These are phyloP conservation scores for Mrakia frigida DNA, from an alignment of 768 basidiomycete genomes.

Conservation along the genomic window DNA sequence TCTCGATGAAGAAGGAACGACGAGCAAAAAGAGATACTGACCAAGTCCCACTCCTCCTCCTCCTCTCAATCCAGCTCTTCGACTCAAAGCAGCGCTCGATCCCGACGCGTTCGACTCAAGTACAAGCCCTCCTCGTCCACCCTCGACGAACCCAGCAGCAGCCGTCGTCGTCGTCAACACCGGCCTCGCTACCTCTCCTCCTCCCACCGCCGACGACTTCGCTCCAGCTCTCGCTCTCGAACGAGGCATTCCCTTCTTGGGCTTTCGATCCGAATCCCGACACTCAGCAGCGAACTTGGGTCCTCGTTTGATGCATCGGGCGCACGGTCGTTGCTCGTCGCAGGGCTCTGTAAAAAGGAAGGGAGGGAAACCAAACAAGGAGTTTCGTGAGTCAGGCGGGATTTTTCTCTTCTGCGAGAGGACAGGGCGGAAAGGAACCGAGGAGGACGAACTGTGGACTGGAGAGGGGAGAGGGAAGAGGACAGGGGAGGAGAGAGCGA, in stretches of 20 bases:
- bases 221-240: not conserved
- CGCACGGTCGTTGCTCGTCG: slow-evolving; percentile 10
- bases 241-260: slow-evolving; percentile 4
- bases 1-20: not conserved
- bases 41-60: not conserved
- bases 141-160: not conserved
- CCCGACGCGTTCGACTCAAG: not conserved
- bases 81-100: not conserved
- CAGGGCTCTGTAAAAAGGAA: slow-evolving; percentile 4
- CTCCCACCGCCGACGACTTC: not conserved
- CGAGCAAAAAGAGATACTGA: not conserved
- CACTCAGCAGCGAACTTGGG: slow-evolving; percentile 9
- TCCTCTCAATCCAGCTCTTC: not conserved
- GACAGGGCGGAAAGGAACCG: not conserved
- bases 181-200: not conserved
- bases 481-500: not conserved
- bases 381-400: not conserved
- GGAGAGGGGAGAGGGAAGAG: not conserved
- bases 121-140: not conserved
- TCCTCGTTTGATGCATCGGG: slow-evolving; percentile 4
- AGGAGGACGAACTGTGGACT: slow-evolving; percentile 7
- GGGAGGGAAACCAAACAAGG: not conserved
- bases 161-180: not conserved
- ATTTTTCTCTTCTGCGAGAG: too few species aligned
- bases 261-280: slow-evolving; percentile 10